Evolutionary conservation across 2,329 filamentous ascomycete genomes (phyloP).

Genomic region (Bipolaris cookei): DNA sequence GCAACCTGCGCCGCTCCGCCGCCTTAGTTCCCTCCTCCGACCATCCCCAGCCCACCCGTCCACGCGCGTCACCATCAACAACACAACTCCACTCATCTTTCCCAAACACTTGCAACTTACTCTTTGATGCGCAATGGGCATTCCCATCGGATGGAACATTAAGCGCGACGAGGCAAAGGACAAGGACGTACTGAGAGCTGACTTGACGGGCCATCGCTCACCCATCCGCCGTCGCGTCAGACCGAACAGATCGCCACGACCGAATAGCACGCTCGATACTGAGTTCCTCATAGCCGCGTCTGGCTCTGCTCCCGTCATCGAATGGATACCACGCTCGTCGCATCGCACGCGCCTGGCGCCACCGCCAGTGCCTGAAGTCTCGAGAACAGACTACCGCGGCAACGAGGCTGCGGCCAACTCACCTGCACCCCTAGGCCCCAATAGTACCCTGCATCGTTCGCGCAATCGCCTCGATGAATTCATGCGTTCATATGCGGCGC

Average conservation of each 20-base stretch:
- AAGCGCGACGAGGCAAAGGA: slow-evolving; percentile 56
- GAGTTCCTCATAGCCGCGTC: slow-evolving; percentile 23
- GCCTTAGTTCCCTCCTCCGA: slow-evolving; percentile 25
- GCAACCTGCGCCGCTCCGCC: slow-evolving; percentile 14
- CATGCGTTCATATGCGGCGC: slow-evolving; percentile 24
- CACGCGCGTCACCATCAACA: slow-evolving; percentile 36
- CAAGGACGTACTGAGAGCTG: slow-evolving; percentile 57
- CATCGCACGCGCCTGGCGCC: slow-evolving; percentile 34
- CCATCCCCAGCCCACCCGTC: slow-evolving; percentile 23
- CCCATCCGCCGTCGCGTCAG: slow-evolving; percentile 61
- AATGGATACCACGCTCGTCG: slow-evolving; percentile 25
- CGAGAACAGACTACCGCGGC: slow-evolving; percentile 25
- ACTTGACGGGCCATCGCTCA: slow-evolving; percentile 62
- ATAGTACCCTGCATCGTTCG: slow-evolving; percentile 21
- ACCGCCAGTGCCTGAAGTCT: slow-evolving; percentile 45
- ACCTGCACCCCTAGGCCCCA: slow-evolving; percentile 23
- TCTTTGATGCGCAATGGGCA: slow-evolving; percentile 52
- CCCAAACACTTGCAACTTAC: slow-evolving; percentile 20
- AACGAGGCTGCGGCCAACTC: slow-evolving; percentile 23
- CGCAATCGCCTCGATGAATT: slow-evolving; percentile 18
- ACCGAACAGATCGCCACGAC: slow-evolving; percentile 31
- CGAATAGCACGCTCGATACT: slow-evolving; percentile 24
- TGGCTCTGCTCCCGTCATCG: slow-evolving; percentile 20
- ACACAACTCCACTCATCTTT: slow-evolving; percentile 13
- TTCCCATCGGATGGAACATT: slow-evolving; percentile 57